These are phyloP conservation scores for Cladosporium sp. DNA, from an alignment of 2,329 filamentous ascomycete species.

Conservation along the genomic window DNA sequence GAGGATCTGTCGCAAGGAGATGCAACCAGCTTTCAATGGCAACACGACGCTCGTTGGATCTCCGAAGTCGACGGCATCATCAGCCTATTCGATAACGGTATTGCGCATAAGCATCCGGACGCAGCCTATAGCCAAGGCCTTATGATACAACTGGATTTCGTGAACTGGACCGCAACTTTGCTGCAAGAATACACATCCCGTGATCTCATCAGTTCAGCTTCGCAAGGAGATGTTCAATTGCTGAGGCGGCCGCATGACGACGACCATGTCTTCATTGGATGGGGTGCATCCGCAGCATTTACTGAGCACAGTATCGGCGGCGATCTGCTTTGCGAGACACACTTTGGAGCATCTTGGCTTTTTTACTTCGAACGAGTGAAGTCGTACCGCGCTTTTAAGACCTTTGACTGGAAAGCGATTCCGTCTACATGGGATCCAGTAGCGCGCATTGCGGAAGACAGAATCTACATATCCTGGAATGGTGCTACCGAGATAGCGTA, in stretches of 20 bases:
- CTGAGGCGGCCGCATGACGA: slow-evolving; percentile 37
- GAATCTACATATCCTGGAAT: slow-evolving; percentile 30
- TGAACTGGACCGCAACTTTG: slow-evolving; percentile 46
- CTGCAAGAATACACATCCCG: slow-evolving; percentile 31
- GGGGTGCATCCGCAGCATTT: slow-evolving; percentile 30
- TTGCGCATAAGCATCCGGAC: slow-evolving; percentile 43
- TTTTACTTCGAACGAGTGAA: slow-evolving; percentile 36
- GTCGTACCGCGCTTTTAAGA: slow-evolving; percentile 40
- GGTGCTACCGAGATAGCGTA: slow-evolving; percentile 31
- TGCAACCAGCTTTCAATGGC: slow-evolving; percentile 24
- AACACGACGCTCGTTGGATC: slow-evolving; percentile 35
- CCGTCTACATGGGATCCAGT: slow-evolving; percentile 29
- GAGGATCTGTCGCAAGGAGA: slow-evolving; percentile 33
- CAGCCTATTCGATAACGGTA: slow-evolving; percentile 51
- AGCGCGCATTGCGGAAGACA: slow-evolving; percentile 15
- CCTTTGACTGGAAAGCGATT: slow-evolving; percentile 31
- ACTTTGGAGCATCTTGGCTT: slow-evolving; percentile 30
- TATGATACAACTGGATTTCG: slow-evolving; percentile 39
- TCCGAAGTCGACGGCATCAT: slow-evolving; percentile 34
- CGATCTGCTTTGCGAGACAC: slow-evolving; percentile 29
- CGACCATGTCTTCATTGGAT: slow-evolving; percentile 27
- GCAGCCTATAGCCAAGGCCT: slow-evolving; percentile 41
- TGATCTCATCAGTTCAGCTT: slow-evolving; percentile 48
- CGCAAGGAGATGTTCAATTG: slow-evolving; percentile 54
- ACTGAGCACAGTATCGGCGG: slow-evolving; percentile 28